Conservation (phyloP, 2,329 filamentous ascomycete genomes). For the Colletotrichum incanum region DNA sequence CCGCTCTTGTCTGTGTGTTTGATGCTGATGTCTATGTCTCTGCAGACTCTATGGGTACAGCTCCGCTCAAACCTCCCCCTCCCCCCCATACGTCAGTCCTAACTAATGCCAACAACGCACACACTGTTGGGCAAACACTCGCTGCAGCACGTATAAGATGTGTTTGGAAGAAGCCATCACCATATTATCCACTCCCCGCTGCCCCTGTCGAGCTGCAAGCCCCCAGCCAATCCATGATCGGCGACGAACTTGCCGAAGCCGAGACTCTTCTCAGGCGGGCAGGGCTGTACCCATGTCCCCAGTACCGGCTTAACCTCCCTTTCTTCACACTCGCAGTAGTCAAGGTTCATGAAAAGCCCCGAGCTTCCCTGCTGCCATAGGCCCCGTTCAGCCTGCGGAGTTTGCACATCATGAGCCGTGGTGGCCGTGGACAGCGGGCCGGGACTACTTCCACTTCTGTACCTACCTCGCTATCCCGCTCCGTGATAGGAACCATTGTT, state of each 20-base stretch:
- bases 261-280: slow-evolving; percentile 18
- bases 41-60: slow-evolving; percentile 2
- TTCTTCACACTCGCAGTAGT: slow-evolving; percentile 9
- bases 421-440: slow-evolving; percentile 22
- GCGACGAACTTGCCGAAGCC: slow-evolving; percentile 31
- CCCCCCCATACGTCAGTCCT: background rate
- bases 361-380: slow-evolving; percentile 6
- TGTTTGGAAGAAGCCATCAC: background rate
- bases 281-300: slow-evolving; percentile 4
- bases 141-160: background rate
- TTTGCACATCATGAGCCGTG: background rate
- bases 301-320: background rate
- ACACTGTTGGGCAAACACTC: background rate
- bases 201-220: slow-evolving; percentile 16
- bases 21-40: slow-evolving; percentile 18
- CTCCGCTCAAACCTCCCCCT: background rate
- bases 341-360: slow-evolving; percentile 8
- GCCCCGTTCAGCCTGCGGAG: background rate
- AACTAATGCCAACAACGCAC: background rate
- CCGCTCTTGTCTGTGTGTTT: slow-evolving; percentile 24
- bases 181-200: slow-evolving; percentile 6
- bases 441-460: background rate
- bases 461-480: slow-evolving; percentile 12
- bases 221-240: slow-evolving; percentile 33
- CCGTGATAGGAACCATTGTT: slow-evolving; percentile 17